Base-by-base conservation (phyloP, 768 basidiomycete species). In the Russula sp. region DNA sequence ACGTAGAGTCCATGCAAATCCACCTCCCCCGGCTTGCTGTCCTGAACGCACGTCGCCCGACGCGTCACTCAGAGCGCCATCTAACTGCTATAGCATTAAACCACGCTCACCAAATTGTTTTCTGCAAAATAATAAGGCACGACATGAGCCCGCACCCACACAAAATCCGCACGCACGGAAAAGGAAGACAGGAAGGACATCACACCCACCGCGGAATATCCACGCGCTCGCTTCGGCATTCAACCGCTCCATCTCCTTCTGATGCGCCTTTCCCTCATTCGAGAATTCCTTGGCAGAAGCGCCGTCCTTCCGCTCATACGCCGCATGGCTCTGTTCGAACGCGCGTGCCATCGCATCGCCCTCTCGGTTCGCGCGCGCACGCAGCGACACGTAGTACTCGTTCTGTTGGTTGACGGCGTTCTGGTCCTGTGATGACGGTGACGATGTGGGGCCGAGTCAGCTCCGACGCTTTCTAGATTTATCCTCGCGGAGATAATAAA, bases 1-100 rank as follows among this genome's bases (percentile, higher is more conserved):
- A 96, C 94, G 73, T 91, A 96, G 4, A 98, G 76, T 1, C 93
- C 95, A 70, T 98, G 95, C 27, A 98, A 76, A 73, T 98, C 91
- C 50, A 97, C 77, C 72, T 94, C 89, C 1, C 87, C 89, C 0
- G 80, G 80, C 62, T 81, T 73, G 56, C 86, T 85, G 64, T 89
- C 84, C 83, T 87, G 69, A 48, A 57, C 10, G 6, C 34, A 39
- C 6, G 13, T 16, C 22, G 20, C 32, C 55, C 18, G 44, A 44
- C 13, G 45, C 31, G 44, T 53, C 39, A 56, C 44, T 4, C 20
- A 35, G 32, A 47, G 31, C 31, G 14, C 20, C 22, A 45, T 55
- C 11, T 10, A 18, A 6, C 55, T 45, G 7, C 8, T 16, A 11
- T 18, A 47, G 11, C 27, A 45, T 5, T 2, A 44, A 11, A 1